Conservation (phyloP, 208 protist species). For the Balamuthia mandrillaris region DNA sequence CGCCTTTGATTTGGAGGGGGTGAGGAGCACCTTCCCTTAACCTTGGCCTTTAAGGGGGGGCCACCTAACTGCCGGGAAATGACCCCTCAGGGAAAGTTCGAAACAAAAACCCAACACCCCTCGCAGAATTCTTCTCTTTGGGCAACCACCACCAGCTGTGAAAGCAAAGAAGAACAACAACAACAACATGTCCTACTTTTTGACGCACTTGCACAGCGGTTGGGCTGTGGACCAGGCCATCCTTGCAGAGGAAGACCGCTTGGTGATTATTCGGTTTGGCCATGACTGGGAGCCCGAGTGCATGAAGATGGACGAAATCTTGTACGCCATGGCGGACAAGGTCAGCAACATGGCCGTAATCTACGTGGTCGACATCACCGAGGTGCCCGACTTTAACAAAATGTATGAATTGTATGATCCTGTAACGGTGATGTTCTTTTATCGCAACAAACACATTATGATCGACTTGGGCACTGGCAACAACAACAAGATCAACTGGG, state of each 20-base stretch:
- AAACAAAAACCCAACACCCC: too few relatives aligned
- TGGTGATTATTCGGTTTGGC: constrained; percentile 88
- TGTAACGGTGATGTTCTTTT: constrained; percentile 98
- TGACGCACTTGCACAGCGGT: constrained; percentile 83
- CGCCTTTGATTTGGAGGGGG: too few relatives aligned
- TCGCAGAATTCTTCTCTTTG: too few relatives aligned
- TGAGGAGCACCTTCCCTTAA: too few relatives aligned
- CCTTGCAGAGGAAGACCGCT: constrained; percentile 76
- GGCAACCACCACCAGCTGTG: too few relatives aligned
- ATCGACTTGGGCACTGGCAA: constrained; percentile 96
- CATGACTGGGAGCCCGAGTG: constrained; percentile 86
- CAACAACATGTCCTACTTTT: constrained; percentile 67
- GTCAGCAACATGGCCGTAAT: constrained; percentile 86
- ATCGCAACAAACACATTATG: constrained; percentile 97
- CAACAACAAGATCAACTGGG: constrained; percentile 99
- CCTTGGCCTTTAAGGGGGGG: too few relatives aligned
- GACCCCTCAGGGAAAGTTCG: too few relatives aligned
- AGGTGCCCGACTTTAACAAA: constrained; percentile 96
- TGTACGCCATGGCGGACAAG: constrained; percentile 66
- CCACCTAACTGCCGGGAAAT: too few relatives aligned
- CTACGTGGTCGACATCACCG: constrained; percentile 86
- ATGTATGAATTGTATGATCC: constrained; percentile 99
- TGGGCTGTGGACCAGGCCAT: constrained; percentile 89
- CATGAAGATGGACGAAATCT: constrained; percentile 83
- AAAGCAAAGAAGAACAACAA: too few relatives aligned